phyloP scores from a whole-genome alignment of 331 rosid species.

The Telfairia occidentalis region DNA sequence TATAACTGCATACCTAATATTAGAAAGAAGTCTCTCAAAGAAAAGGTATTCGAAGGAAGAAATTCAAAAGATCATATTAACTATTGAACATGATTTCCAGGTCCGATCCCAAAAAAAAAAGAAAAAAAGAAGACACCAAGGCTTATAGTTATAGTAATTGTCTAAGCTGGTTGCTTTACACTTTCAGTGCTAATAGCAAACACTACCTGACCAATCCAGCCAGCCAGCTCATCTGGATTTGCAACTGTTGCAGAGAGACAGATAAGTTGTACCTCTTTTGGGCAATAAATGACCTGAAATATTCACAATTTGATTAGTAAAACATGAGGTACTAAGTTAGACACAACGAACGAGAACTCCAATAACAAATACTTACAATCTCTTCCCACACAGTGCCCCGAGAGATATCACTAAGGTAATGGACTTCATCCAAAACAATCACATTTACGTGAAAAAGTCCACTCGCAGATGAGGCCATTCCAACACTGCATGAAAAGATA shows the following conservation, averaged over 20 bases:
- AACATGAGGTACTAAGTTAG: neutral
- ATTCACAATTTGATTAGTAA: slow-evolving; percentile 7
- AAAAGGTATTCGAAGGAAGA: neutral
- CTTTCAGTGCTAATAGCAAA: neutral
- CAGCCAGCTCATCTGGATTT: slow-evolving; percentile 86
- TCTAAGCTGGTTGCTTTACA: neutral
- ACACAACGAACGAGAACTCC: neutral
- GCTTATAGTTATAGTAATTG: no score
- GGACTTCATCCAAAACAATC: slow-evolving; percentile 95
- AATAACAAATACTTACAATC: slow-evolving; percentile 42
- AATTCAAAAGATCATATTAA: neutral
- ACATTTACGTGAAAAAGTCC: slow-evolving; percentile 81
- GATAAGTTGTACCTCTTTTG: slow-evolving; percentile 80
- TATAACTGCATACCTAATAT: no score
- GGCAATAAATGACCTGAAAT: slow-evolving; percentile 78
- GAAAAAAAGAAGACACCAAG: neutral
- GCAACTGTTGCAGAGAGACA: slow-evolving; percentile 91
- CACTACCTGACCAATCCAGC: slow-evolving; percentile 95
- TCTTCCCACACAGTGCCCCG: slow-evolving; percentile 98
- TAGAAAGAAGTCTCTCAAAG: no score
- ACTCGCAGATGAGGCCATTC: slow-evolving; percentile 63
- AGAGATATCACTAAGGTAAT: slow-evolving; percentile 89
- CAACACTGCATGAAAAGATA: slow-evolving; percentile 56
- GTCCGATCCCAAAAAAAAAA: neutral
- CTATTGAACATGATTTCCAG: neutral